phyloP scores from a whole-genome alignment of 345 rosid genomes.

The Microthlaspi erraticum region DNA sequence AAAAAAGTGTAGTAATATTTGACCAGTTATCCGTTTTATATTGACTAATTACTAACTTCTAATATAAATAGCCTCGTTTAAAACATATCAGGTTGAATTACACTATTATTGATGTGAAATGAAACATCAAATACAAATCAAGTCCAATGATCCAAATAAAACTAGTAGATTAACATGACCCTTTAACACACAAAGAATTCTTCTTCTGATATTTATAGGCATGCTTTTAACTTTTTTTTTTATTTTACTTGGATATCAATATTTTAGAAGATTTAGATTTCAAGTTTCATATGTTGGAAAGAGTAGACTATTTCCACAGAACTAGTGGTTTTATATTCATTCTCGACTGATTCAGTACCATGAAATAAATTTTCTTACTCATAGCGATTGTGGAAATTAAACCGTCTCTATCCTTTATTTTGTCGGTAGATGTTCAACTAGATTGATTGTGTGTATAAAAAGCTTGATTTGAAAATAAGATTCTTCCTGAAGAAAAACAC shows the following conservation, averaged over 20 bases:
- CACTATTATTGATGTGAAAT: too few species aligned
- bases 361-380: not conserved
- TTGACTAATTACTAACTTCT: too few species aligned
- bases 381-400: not conserved
- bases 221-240: not conserved
- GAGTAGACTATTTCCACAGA: not conserved
- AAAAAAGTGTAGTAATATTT: not conserved
- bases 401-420: not conserved
- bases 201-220: not conserved
- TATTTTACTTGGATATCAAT: not conserved
- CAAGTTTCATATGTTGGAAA: not conserved
- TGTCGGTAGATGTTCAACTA: not conserved
- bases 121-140: too few species aligned
- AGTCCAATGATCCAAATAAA: too few species aligned
- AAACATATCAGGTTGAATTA: too few species aligned
- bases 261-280: not conserved
- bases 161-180: too few species aligned
- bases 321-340: not conserved
- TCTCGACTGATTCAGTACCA: not conserved
- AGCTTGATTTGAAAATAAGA: slow-evolving; percentile 11
- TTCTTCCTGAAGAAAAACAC: not conserved
- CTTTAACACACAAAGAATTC: not conserved
- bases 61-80: too few species aligned
- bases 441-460: not conserved
- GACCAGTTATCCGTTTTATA: too few species aligned